Evolutionary conservation across 2,329 filamentous ascomycete species (phyloP), one percentile per base, ranked within the genome.

Genomic region (Trichoderma harzianum): DNA sequence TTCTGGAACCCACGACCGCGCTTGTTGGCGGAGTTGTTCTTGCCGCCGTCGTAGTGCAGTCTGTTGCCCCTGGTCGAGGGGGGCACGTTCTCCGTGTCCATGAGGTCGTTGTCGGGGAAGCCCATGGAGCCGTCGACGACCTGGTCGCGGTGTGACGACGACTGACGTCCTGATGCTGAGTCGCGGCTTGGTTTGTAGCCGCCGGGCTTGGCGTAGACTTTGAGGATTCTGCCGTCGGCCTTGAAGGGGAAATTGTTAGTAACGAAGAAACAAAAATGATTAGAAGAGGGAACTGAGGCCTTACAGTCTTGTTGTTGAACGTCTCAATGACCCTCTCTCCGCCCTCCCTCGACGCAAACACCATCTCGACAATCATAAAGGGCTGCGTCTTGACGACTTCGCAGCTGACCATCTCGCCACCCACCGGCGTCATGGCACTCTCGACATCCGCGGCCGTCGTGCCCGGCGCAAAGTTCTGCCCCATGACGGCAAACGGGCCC

Each of bases 401-500:
- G 82, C 93, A 95, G 77, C 87, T 89, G 28, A 87, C 78, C 77
- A 94, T 86, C 73, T 90, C 85, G 34, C 91, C 92, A 51, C 91
- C 92, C n/a, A 93, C 83, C 0, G 90, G 89, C n/a, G 86, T 88
- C 89, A 96, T 90, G 71, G 93, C 93, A 76, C 91, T 92, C 83
- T 94, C 92, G 72, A 96, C 93, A 78, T 96, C 93, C 34, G 91
- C 92, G 2, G 91, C 91, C 7, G 93, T 94, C 0, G 93, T 96
- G 47, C 93, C 93, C 2, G 89, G 89, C 14, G 93, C 93, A 79
- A 96, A 94, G 84, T 96, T 96, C 80, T 93, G 91, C 3, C 91
- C 92, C 79, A 93, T 87, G 28, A 96, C 88, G 21, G 88, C 87
- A 76, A 88, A 93, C 1, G 92, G 92, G 0, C 92, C 91, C 0